Conservation (phyloP, 352 stramenopile species). For the Globisporangium lucens region DNA sequence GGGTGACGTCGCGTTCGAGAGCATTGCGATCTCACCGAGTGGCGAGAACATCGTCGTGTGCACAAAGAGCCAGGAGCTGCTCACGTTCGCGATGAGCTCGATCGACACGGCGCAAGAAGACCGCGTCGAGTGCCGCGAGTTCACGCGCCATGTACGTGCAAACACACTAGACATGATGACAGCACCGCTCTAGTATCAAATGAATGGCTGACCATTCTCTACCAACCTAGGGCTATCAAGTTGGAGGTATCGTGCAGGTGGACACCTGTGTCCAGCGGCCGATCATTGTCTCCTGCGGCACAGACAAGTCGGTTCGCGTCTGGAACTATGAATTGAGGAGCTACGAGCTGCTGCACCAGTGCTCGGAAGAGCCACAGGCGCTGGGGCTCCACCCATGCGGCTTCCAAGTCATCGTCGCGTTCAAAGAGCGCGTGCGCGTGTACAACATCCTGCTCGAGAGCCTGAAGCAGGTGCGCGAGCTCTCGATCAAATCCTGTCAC, state of each 20-base stretch:
- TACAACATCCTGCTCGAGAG: conserved; percentile 74
- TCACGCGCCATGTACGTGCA: conserved; percentile 47
- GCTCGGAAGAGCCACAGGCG: conserved; percentile 58
- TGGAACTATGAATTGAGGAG: conserved; percentile 82
- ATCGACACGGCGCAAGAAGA: conserved; percentile 81
- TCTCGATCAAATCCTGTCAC: conserved; percentile 63
- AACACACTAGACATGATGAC: not conserved
- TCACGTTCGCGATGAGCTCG: conserved; percentile 64
- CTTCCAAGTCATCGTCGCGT: conserved; percentile 68
- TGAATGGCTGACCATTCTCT: not conserved
- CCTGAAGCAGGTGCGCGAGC: conserved; percentile 57
- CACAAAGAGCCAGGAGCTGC: conserved; percentile 63
- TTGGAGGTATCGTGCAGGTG: conserved; percentile 61
- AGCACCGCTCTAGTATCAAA: not conserved
- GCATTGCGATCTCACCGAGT: conserved; percentile 62
- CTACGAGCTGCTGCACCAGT: conserved; percentile 67
- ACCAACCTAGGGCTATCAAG: conserved; percentile 48
- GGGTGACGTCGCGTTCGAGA: conserved; percentile 74
- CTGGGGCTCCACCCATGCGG: conserved; percentile 66
- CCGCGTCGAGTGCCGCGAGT: conserved; percentile 54
- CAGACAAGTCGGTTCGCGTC: conserved; percentile 82
- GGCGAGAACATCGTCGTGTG: conserved; percentile 59
- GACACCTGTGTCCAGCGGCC: conserved; percentile 83
- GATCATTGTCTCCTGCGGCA: conserved; percentile 75
- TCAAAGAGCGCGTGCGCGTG: conserved; percentile 75